Base-by-base conservation (phyloP, 768 basidiomycete species). In the Russula foetens region DNA sequence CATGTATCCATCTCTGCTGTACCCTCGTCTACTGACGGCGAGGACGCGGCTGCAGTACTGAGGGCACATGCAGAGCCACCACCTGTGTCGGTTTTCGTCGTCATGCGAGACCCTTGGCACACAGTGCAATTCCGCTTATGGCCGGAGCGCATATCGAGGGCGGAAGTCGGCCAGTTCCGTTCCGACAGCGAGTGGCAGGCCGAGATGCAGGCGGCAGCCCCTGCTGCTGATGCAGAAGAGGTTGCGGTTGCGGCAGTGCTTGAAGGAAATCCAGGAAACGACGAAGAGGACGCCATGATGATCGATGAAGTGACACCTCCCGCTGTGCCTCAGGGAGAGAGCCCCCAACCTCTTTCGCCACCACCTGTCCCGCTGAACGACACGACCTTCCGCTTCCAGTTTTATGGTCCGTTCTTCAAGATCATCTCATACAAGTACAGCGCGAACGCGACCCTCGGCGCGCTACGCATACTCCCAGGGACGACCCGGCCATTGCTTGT, bases 311-410 rank as follows among this genome's bases (percentile, higher is more conserved):
- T 28, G 11, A 54, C 58, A 2, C 28, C 58, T 0, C 50, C 53
- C 9, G 4, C 29, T 2, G 14, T 31, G 2, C 29, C 41, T 6
- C 53, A 48, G 21, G 53, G 15, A 17, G 28, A n/a, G 46, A 38
- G 35, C 23, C 31, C 54, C 14, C 38, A 28, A 9, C 50, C 54
- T 7, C 58, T 31, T 2, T 38, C 63, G 11, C 59, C 47, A 0
- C 35, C 55, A 3, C 61, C 14, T 3, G 33, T 57, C 39, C 60
- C 56, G 4, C 41, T 64, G 31, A 43, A 31, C 5, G 61, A 63
- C 49, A 64, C 63, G 33, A 63, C 63, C 17, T 64, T 64, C 52
- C 63, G 63, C 43, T 64, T 63, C 61, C 62, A 63, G 49, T 31
- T 64, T n/a, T 61, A 61, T 50, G 63, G 63, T 0, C 53, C 59